A percentile compares a stretch with the other conserved stretches of the same genome.
Evolutionary conservation across 495 filamentous ascomycete genomes (phyloP).

Genomic region (Niebla homalea): DNA sequence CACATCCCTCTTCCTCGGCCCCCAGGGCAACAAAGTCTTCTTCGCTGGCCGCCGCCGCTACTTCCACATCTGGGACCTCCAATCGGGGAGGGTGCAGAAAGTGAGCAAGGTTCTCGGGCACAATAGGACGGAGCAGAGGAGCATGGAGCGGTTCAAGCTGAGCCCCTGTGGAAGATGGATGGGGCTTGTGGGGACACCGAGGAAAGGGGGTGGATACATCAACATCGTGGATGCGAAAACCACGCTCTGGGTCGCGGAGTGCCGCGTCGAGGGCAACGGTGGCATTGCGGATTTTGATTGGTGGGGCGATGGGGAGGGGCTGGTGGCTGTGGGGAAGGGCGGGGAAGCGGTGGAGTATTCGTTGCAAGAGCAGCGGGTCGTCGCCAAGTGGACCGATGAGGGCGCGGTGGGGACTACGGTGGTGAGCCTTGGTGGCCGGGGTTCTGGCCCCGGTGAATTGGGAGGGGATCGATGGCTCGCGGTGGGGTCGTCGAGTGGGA

Average conservation of each 20-base stretch:
- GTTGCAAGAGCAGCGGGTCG: slow-evolving; percentile 45
- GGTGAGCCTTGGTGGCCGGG: slow-evolving; percentile 57
- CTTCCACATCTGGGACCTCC: slow-evolving; percentile 88
- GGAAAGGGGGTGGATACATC: slow-evolving; percentile 75
- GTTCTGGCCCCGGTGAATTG: slow-evolving; percentile 39
- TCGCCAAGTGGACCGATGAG: slow-evolving; percentile 80
- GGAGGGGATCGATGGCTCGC: slow-evolving; percentile 84
- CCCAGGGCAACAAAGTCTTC: slow-evolving; percentile 54
- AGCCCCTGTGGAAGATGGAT: slow-evolving; percentile 78
- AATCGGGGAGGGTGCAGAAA: slow-evolving; percentile 68
- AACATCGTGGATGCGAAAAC: slow-evolving; percentile 74
- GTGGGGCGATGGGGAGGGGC: slow-evolving; percentile 69
- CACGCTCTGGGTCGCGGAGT: slow-evolving; percentile 76
- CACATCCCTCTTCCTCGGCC: slow-evolving; percentile 60
- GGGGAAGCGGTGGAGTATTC: slow-evolving; percentile 93
- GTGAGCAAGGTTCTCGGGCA: slow-evolving; percentile 65
- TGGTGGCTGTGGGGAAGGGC: slow-evolving; percentile 67
- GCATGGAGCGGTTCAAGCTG: slow-evolving; percentile 79
- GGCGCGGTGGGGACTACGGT: slow-evolving; percentile 78
- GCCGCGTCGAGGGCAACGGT: slow-evolving; percentile 66
- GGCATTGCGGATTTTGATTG: slow-evolving; percentile 83
- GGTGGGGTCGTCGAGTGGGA: slow-evolving; percentile 68
- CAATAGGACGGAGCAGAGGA: slow-evolving; percentile 59
- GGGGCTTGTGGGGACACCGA: slow-evolving; percentile 59
- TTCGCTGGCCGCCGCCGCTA: slow-evolving; percentile 77